phyloP scores from a whole-genome alignment of 257 asterid species.

The Solanum boliviense region DNA sequence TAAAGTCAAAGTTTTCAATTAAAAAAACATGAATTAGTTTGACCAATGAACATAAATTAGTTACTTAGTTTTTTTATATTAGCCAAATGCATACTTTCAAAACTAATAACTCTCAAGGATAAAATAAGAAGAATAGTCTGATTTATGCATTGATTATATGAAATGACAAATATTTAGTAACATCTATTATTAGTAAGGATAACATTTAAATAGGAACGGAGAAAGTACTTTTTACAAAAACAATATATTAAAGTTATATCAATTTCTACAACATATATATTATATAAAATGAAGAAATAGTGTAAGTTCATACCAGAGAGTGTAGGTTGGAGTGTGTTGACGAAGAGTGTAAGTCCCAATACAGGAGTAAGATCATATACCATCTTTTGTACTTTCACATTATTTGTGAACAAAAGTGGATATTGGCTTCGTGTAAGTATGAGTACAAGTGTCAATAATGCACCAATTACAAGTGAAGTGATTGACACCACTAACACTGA shows the following conservation, averaged over 20 bases:
- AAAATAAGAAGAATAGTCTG: too few species aligned
- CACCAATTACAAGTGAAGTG: neutral
- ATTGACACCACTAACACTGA: neutral
- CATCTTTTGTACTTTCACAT: neutral
- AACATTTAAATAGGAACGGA: too few species aligned
- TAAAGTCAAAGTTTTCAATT: too few species aligned
- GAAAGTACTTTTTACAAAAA: too few species aligned
- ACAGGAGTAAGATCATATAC: conserved; percentile 8
- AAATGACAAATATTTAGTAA: too few species aligned
- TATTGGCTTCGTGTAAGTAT: neutral
- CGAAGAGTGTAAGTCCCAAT: neutral
- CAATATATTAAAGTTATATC: neutral
- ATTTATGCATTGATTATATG: too few species aligned
- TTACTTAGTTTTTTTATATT: too few species aligned
- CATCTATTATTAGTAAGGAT: too few species aligned
- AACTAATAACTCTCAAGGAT: too few species aligned
- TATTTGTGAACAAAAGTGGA: neutral
- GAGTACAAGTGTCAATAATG: neutral
- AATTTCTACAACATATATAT: neutral
- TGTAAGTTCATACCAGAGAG: conserved; percentile 1
- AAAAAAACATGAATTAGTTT: too few species aligned
- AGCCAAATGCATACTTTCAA: too few species aligned
- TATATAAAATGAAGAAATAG: neutral
- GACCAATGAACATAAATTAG: too few species aligned
- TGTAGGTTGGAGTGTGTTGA: conserved; percentile 3